Evolutionary conservation across 441 rosid species (phyloP).

Genomic region (Populus hybrid): DNA sequence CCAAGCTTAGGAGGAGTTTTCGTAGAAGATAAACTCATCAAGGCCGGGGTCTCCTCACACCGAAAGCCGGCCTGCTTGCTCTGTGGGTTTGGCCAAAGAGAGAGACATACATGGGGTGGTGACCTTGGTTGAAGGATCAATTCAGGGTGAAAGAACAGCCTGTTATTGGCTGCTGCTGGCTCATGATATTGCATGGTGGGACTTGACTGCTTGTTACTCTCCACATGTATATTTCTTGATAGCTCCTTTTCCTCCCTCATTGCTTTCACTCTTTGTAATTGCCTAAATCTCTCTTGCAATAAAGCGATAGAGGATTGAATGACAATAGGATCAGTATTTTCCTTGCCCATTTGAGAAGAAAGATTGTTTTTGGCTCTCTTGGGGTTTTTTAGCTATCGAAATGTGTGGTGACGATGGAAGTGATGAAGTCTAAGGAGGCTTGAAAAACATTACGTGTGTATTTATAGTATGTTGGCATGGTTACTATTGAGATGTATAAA

Average conservation of each 20-base stretch:
- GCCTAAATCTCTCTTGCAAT: slow-evolving; percentile 71
- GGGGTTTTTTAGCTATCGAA: not conserved
- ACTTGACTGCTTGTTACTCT: slow-evolving; percentile 18
- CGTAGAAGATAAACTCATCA: slow-evolving; percentile 10
- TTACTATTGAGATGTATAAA: not conserved
- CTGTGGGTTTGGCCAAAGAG: slow-evolving; percentile 25
- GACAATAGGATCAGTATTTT: slow-evolving; percentile 37
- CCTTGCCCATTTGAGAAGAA: slow-evolving; percentile 39
- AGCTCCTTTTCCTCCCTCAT: slow-evolving; percentile 62
- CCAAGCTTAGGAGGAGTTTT: slow-evolving; percentile 8
- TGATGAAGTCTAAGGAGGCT: not conserved
- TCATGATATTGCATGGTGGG: slow-evolving; percentile 24
- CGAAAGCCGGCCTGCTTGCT: slow-evolving; percentile 12
- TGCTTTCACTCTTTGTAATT: slow-evolving; percentile 58
- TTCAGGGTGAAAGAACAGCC: slow-evolving; percentile 39
- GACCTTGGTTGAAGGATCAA: slow-evolving; percentile 36
- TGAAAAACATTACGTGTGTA: slow-evolving; percentile 19
- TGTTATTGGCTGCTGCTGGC: slow-evolving; percentile 28
- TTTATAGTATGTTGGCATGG: slow-evolving; percentile 20
- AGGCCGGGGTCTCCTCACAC: slow-evolving; percentile 25
- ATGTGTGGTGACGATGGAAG: not conserved
- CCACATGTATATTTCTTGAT: slow-evolving; percentile 22
- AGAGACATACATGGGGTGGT: slow-evolving; percentile 27
- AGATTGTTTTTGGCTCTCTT: not conserved
- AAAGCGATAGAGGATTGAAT: slow-evolving; percentile 64